A percentile compares a stretch with the other conserved stretches of the same genome.
Conservation (phyloP, 83 land plant genomes). For the Picea abies region DNA sequence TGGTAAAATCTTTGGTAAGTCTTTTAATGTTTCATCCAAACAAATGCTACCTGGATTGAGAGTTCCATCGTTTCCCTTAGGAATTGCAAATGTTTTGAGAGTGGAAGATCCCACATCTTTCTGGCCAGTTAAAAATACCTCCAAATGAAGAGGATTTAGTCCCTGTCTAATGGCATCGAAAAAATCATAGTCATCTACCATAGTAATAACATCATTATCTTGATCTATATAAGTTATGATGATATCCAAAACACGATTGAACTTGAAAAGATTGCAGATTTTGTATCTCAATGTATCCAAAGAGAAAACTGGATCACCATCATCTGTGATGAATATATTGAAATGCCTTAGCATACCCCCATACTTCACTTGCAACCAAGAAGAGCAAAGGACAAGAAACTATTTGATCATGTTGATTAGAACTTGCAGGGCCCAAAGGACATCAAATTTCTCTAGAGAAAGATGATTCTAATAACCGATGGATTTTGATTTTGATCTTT, state of each 20-base stretch:
- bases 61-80: too few species aligned
- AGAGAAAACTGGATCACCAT: slow-evolving; percentile 31
- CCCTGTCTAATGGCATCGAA: slow-evolving; percentile 58
- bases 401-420: too few species aligned
- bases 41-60: too few species aligned
- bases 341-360: slow-evolving; percentile 70
- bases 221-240: slow-evolving; percentile 69
- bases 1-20: too few species aligned
- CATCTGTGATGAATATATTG: slow-evolving; percentile 22
- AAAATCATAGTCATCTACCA: slow-evolving; percentile 72
- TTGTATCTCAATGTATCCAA: slow-evolving; percentile 46
- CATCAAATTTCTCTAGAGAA: too few species aligned
- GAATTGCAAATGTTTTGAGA: too few species aligned
- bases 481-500: too few species aligned
- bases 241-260: slow-evolving; percentile 44
- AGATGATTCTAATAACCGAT: too few species aligned
- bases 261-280: slow-evolving; percentile 47
- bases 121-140: slow-evolving; percentile 26
- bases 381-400: neutral
- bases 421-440: too few species aligned
- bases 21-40: too few species aligned
- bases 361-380: slow-evolving; percentile 63
- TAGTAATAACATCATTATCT: slow-evolving; percentile 72
- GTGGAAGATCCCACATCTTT: too few species aligned
- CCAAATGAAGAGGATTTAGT: slow-evolving; percentile 71